A percentile compares a stretch with the other conserved stretches of the same genome.
Evolutionary conservation across 129 eudicot genomes (phyloP).

Genomic region (Helianthus annuus): HanXRQr2.0-SUNRISE NC_035433.2:21061013-21061512

Average conservation of each 20-base stretch:
- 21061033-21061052: too few relatives aligned
- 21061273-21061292: not conserved
- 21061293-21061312: not conserved
- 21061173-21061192: too few relatives aligned
- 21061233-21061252: not conserved
- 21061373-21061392: too few relatives aligned
- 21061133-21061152: too few relatives aligned
- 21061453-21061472: constrained; percentile 1
- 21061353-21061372: not conserved
- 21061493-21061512: constrained; percentile 31
- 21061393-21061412: not conserved
- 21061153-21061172: too few relatives aligned
- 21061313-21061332: not conserved
- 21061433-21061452: constrained; percentile 20
- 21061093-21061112: too few relatives aligned
- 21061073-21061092: too few relatives aligned
- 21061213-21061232: not conserved
- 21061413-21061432: not conserved
- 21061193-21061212: too few relatives aligned
- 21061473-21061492: constrained; percentile 28
- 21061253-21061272: not conserved
- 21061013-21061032: too few relatives aligned
- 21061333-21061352: too few relatives aligned
- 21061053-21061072: too few relatives aligned
- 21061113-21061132: too few relatives aligned